Percentiles rank a stretch among this genome's conserved stretches.
phyloP scores from a whole-genome alignment of 345 rosid species.

The Dipteronia dyeriana region DNA sequence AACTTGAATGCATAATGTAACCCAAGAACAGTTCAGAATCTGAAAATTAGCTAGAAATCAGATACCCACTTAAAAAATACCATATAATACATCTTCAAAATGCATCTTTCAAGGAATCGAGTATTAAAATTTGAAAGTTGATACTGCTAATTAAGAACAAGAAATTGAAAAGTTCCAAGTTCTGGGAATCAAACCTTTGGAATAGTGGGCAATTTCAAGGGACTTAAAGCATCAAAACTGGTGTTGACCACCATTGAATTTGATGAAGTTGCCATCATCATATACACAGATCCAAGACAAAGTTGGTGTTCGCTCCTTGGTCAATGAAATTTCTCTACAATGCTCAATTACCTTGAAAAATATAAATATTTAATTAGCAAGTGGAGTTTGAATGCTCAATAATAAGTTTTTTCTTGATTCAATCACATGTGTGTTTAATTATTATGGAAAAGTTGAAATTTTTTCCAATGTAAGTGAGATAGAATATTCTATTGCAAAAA shows the following conservation, averaged over 20 bases:
- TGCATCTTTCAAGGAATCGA: not conserved
- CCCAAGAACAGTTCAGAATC: not conserved
- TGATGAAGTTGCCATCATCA: not conserved
- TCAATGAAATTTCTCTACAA: no score
- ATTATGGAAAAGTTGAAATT: no score
- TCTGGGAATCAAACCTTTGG: not conserved
- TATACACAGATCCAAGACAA: not conserved
- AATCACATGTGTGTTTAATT: no score
- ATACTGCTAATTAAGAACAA: not conserved
- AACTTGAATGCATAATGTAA: not conserved
- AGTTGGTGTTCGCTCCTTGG: not conserved
- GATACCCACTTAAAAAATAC: not conserved
- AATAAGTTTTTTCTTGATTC: no score
- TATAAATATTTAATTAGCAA: no score
- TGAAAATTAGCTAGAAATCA: not conserved
- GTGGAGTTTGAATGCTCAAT: no score
- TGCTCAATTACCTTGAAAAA: no score
- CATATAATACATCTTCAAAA: not conserved
- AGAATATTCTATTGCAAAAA: no score
- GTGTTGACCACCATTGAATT: not conserved
- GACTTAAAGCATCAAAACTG: not conserved
- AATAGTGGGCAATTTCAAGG: not conserved
- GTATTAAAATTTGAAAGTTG: no score
- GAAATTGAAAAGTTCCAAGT: not conserved
- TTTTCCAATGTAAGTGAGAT: no score